These are phyloP conservation scores for Volvariella volvacea DNA, from an alignment of 1,284 basidiomycete genomes.

Conservation along the genomic window DNA sequence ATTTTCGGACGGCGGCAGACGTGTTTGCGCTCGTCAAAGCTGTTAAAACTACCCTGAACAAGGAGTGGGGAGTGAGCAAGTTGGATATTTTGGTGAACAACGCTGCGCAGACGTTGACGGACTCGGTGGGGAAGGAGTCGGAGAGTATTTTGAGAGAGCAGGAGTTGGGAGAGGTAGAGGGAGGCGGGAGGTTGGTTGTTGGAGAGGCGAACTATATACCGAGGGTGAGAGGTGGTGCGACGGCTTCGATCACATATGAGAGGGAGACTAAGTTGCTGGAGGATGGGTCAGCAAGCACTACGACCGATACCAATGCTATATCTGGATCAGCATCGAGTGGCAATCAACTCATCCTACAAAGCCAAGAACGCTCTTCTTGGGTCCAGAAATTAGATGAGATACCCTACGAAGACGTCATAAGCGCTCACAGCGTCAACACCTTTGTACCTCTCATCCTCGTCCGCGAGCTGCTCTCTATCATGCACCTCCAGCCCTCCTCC, in stretches of 20 bases:
- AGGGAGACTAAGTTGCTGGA: background rate
- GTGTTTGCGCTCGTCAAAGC: constrained; percentile 17
- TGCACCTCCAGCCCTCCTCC: constrained; percentile 9
- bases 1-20: constrained; percentile 23
- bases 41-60: constrained; percentile 11
- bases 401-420: constrained; percentile 25
- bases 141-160: constrained; percentile 14
- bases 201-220: constrained; percentile 11
- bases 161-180: background rate
- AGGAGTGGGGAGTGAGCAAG: constrained; percentile 11
- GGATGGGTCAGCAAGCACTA: background rate
- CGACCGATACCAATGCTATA: background rate
- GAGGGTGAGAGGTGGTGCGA: constrained; percentile 13
- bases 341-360: constrained; percentile 4
- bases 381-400: constrained; percentile 20
- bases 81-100: constrained; percentile 25
- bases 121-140: constrained; percentile 17
- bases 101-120: constrained; percentile 25
- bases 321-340: background rate
- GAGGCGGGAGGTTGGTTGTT: background rate
- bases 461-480: constrained; percentile 20
- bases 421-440: constrained; percentile 25
- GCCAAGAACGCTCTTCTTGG: constrained; percentile 16
- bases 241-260: constrained; percentile 1
- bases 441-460: constrained; percentile 28